A percentile compares a stretch with the other conserved stretches of the same genome.
phyloP scores from a whole-genome alignment of 192 early-diverging fungal species.

The Jimgerdemannia flammicorona region DNA sequence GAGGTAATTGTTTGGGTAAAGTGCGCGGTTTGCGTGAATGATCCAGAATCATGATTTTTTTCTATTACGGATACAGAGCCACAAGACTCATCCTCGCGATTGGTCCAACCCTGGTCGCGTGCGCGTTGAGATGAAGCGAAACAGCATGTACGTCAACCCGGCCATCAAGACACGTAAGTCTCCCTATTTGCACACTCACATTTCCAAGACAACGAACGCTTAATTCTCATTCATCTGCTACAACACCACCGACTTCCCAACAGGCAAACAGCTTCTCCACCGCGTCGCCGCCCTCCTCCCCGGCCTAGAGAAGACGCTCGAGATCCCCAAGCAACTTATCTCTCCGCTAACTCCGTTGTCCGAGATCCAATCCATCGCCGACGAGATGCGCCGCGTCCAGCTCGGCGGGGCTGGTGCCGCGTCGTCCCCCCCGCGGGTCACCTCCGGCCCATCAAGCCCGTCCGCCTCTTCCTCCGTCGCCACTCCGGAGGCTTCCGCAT shows the following conservation, averaged over 20 bases:
- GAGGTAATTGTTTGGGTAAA: conserved; percentile 39
- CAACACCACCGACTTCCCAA: neutral
- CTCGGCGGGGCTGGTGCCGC: no score
- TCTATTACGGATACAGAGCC: conserved; percentile 17
- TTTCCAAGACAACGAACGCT: no score
- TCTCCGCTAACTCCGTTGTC: conserved; percentile 24
- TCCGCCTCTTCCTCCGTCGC: no score
- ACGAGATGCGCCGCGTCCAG: conserved; percentile 17
- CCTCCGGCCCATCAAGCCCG: no score
- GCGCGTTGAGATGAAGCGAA: conserved; percentile 55
- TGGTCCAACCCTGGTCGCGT: conserved; percentile 69
- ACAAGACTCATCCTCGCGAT: conserved; percentile 67
- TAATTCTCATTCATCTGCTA: no score
- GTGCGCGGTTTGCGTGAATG: neutral
- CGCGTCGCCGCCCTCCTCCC: conserved; percentile 26
- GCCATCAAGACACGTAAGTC: conserved; percentile 51
- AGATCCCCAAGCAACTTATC: conserved; percentile 21
- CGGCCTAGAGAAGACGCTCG: conserved; percentile 17
- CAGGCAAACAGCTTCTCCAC: conserved; percentile 28
- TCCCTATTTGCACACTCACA: neutral
- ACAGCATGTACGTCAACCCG: conserved; percentile 34
- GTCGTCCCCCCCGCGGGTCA: no score
- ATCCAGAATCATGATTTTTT: neutral
- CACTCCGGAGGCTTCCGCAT: no score
- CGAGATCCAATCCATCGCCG: conserved; percentile 25